Evolutionary conservation across 2,329 filamentous ascomycete species (phyloP).

Genomic region (Talaromyces amestolkiae): DNA sequence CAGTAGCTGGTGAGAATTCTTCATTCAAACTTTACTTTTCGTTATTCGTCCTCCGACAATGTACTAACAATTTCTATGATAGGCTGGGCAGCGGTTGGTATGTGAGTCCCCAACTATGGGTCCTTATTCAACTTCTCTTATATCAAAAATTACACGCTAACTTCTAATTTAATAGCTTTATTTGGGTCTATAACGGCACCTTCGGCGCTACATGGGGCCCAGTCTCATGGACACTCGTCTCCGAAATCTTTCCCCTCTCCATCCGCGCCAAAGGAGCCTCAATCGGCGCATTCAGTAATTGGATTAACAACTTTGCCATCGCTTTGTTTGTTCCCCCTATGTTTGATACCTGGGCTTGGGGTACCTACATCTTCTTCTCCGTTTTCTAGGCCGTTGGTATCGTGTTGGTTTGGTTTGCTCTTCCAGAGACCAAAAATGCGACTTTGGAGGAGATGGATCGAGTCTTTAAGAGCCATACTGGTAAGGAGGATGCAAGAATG

Average conservation of each 20-base stretch:
- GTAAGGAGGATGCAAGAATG: slow-evolving; percentile 8
- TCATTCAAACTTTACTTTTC: not conserved
- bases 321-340: slow-evolving; percentile 63
- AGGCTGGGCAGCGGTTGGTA: slow-evolving; percentile 52
- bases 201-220: slow-evolving; percentile 62
- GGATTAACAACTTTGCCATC: slow-evolving; percentile 64
- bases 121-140: not conserved
- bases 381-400: slow-evolving; percentile 47
- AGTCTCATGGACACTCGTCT: slow-evolving; percentile 39
- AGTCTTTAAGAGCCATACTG: slow-evolving; percentile 22
- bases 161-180: slow-evolving; percentile 40
- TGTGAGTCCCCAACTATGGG: not conserved
- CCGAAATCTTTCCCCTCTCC: slow-evolving; percentile 63
- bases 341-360: slow-evolving; percentile 55
- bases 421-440: slow-evolving; percentile 55
- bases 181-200: slow-evolving; percentile 62
- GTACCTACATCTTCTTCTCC: slow-evolving; percentile 60
- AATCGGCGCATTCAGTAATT: slow-evolving; percentile 62
- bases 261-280: slow-evolving; percentile 65
- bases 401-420: slow-evolving; percentile 49
- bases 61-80: not conserved
- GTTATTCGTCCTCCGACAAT: not conserved
- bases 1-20: slow-evolving; percentile 37
- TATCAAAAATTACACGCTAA: not conserved
- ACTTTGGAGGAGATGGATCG: slow-evolving; percentile 54